phyloP scores from a whole-genome alignment of 345 rosid species.

The Gossypium ekmanianum region DNA sequence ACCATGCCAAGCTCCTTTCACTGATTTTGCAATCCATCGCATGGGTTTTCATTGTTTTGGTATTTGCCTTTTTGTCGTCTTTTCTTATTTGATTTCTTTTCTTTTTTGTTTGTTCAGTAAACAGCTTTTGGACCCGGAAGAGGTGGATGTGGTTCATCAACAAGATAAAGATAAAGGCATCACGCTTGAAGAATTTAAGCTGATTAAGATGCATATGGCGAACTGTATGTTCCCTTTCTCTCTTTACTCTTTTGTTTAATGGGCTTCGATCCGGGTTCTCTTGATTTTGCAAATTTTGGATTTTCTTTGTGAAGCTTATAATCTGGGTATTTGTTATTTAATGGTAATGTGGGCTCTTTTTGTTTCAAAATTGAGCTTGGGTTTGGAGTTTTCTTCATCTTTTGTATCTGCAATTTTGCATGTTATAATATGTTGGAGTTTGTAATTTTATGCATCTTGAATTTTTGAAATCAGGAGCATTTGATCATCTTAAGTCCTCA shows the following conservation, averaged over 20 bases:
- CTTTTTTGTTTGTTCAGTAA: constrained; percentile 43
- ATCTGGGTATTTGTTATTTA: constrained; percentile 2
- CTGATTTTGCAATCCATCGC: background rate
- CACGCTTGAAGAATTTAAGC: constrained; percentile 80
- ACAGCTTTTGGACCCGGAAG: constrained; percentile 83
- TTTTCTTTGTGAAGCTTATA: background rate
- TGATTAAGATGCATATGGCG: constrained; percentile 82
- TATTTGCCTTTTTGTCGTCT: background rate
- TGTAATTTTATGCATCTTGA: background rate
- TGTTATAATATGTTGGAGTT: background rate
- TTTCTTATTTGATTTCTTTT: background rate
- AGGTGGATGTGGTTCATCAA: constrained; percentile 66
- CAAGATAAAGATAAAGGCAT: constrained; percentile 77
- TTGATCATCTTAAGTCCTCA: background rate
- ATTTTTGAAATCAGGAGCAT: background rate
- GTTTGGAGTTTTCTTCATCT: constrained; percentile 6
- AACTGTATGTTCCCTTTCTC: constrained; percentile 41
- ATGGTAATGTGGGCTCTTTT: background rate
- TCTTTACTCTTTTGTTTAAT: background rate
- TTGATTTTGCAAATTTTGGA: constrained; percentile 4
- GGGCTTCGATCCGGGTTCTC: constrained; percentile 1
- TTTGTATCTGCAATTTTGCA: background rate
- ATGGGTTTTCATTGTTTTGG: background rate
- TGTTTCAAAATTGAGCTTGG: background rate
- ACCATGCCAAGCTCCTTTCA: constrained; percentile 3